Evolutionary conservation across 169 alveolate species (phyloP), one percentile per base, ranked within the genome.

Genomic region (Sarcocystis neurona): DNA sequence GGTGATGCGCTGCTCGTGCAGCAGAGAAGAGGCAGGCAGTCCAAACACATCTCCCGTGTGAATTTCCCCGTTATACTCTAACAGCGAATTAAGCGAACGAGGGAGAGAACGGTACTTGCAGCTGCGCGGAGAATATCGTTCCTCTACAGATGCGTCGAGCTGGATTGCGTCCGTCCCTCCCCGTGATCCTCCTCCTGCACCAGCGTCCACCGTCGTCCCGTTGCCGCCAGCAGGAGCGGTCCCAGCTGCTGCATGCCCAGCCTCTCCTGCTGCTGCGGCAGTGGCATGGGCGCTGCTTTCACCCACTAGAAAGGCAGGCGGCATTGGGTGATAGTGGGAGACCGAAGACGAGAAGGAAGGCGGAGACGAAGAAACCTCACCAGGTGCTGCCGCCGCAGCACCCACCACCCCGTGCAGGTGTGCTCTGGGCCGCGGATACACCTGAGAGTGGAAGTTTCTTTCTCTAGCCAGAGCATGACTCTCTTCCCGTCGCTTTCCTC

Each of bases 51-150:
- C 91, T 10, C 66, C 60, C n/a, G 75, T 1, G 2, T 32, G 3
- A 44, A 86, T 39, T 34, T 86, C 91, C 37, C 91, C 91, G 46
- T 75, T 86, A 50, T 86, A 58, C 23, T 27, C 39, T 32, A 86
- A 47, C 50, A 48, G 58, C 44, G 84, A 77, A 43, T 86, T 56
- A 32, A 86, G 66, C 10, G 78, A 48, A 37, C n/a, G 12, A 4
- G 91, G 91, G 46, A 86, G 66, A 8, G 91, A 86, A 41, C 75
- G 91, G 48, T 74, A 86, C 79, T 86, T 86, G 86, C 91, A 86
- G 70, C 53, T 74, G 23, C 79, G 85, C 2, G 91, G 91, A 12
- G 78, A 53, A 50, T 86, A 86, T 68, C 75, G 72, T 32, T 86
- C 91, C 63, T 85, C 85, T 41, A 85, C 85, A 46, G 84, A 34